Percentiles rank a stretch among this genome's conserved stretches.
These are phyloP conservation scores for Phytopythium helicoides DNA, from an alignment of 352 stramenopile species.

Conservation along the genomic window DNA sequence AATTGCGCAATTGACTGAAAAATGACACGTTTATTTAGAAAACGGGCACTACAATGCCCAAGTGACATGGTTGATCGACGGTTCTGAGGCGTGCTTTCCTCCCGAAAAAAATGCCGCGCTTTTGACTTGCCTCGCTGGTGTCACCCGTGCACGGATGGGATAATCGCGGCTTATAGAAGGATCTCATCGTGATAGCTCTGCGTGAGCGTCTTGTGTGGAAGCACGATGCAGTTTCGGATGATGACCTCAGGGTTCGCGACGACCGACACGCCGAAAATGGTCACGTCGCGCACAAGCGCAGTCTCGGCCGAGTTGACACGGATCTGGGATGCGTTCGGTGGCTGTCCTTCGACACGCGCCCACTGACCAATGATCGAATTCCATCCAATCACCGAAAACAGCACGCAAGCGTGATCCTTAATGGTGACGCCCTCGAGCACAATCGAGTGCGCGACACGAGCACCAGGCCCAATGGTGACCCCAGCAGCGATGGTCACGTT, in stretches of 20 bases:
- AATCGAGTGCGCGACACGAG: conserved; percentile 84
- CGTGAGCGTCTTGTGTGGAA: conserved; percentile 86
- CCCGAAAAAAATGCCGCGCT: not conserved
- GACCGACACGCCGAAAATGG: conserved; percentile 88
- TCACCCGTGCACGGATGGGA: not conserved
- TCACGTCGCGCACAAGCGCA: conserved; percentile 83
- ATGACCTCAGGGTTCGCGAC: conserved; percentile 85
- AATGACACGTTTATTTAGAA: not conserved
- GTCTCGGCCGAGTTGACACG: conserved; percentile 67
- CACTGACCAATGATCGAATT: conserved; percentile 89
- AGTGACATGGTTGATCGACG: too few species aligned
- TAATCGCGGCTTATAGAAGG: conserved; percentile 55
- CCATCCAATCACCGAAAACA: conserved; percentile 88
- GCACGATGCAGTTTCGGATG: conserved; percentile 88
- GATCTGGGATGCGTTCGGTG: conserved; percentile 75
- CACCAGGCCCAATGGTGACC: conserved; percentile 78
- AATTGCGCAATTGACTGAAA: conserved; percentile 9
- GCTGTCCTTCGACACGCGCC: conserved; percentile 80
- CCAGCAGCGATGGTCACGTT: conserved; percentile 86
- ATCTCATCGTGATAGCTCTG: conserved; percentile 90
- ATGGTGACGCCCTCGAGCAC: conserved; percentile 87
- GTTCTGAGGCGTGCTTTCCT: not conserved
- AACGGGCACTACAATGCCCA: too few species aligned
- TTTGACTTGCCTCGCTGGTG: not conserved
- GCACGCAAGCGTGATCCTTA: conserved; percentile 85